Evolutionary conservation across 2,329 filamentous ascomycete genomes (phyloP), one percentile per base, ranked within the genome.

Genomic region (Fusarium virguliforme): DNA sequence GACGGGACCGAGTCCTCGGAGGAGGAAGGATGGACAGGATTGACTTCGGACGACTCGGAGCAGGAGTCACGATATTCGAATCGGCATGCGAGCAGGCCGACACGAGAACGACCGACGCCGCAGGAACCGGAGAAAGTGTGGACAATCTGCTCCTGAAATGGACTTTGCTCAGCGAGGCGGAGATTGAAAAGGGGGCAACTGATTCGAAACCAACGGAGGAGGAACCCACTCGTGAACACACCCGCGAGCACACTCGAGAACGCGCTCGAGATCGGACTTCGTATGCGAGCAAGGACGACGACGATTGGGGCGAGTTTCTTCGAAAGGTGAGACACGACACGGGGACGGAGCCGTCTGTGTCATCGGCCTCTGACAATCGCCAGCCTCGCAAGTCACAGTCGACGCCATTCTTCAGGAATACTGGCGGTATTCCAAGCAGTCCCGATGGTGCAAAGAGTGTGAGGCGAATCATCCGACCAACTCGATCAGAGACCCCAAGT

Each of bases 111-210:
- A 15, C n/a, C n/a, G 6, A 22, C 37, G 7, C 10, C 37, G 0
- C 37, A 43, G 4, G 68, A 71, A 2, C 68, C 68, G 5, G n/a
- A 9, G 7, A 60, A 24, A 26, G 41, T 65, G 68, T 71, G 0
- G 58, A 71, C 3, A 43, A 64, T 3, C 18, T 71, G 0, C 64
- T 71, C 6, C 5, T 71, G 5, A 38, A 59, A 5, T 71, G 68
- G 68, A 71, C 68, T 0, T 68, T 53, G 1, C 13, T 71, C 3
- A 71, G 68, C 5, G 22, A 65, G 15, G 50, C 22, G 1, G 68
- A 71, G 9, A 35, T 71, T 3, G 60, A 68, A 13, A 54, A 57
- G 9, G 40, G 57, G 1, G 18, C 26, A 6, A 22, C 40, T 1
- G 56, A 48, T 13, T 8, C 68, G 2, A 6, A 10, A 2, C 2